Evolutionary conservation across 148 eudicot genomes (phyloP), one percentile per base, ranked within the genome.

Genomic region (Dysphania ambrosioides): DNA sequence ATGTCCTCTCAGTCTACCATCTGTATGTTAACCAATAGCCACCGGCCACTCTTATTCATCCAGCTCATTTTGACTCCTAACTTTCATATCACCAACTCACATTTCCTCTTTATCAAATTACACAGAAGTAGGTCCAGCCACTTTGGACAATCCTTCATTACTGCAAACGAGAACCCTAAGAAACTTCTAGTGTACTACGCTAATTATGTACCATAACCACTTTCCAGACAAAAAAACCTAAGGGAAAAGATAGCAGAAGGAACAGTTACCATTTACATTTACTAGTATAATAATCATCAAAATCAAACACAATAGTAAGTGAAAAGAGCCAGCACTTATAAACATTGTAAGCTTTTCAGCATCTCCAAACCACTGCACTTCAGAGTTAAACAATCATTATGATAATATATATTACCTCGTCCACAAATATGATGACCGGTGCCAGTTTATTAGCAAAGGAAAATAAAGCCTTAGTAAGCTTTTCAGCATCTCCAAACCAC

Each of bases 401-500:
- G 41, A 77, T 15, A 68, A 83, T 47, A 77, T 36, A n/a, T n/a
- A 83, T 83, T 74, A 95, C 98, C 99, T 95, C 99, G 79, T 95
- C 99, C 73, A 95, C 94, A 83, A 95, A 95, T 79, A 95, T 87
- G 67, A 95, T 95, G 51, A 92, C 99, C 34, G 99, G 99, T 53
- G 97, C 91, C 82, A 95, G 86, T 86, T 92, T 95, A 82, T 91
- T 88, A 77, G 99, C 99, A 82, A 95, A 95, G 36, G 99, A 95
- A 82, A 95, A 95, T 67, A 95, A 90, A 21, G 97, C 97, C 85
- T 89, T 92, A 0, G 99, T 95, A 56, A 95, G 94, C 84, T 95
- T 95, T 83, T 95, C 99, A 75, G 99, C 99, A 80, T 95, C 99
- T 67, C 99, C 99, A 85, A 95, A 95, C 99, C 99, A 95, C 99